Percentiles rank a stretch among this genome's conserved stretches.
Evolutionary conservation across 2,329 filamentous ascomycete species (phyloP).

Genomic region (Diaporthe sp.): DNA sequence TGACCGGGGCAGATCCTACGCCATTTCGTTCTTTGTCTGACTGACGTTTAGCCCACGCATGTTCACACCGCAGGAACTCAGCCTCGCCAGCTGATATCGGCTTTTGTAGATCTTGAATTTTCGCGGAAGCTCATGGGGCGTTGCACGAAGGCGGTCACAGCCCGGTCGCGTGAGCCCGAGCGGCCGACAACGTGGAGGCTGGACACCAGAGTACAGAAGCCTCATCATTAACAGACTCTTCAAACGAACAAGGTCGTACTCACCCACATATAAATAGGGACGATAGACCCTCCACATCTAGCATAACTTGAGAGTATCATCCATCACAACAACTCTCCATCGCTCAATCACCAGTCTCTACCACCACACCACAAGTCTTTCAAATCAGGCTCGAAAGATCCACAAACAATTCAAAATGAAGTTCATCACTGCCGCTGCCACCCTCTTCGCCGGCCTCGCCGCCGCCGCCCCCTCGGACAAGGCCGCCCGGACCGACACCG

Average conservation of each 20-base stretch:
- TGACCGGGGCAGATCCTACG: background rate
- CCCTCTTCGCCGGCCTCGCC: conserved; percentile 35
- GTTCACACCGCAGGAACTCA: conserved; percentile 2
- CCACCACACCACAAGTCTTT: background rate
- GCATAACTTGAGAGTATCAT: conserved; percentile 4
- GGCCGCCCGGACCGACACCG: conserved; percentile 21
- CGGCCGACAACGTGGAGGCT: conserved; percentile 19
- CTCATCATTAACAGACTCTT: background rate
- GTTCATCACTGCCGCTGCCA: conserved; percentile 29
- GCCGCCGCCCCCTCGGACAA: conserved; percentile 30
- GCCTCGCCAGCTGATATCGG: conserved; percentile 4
- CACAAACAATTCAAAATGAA: conserved; percentile 29
- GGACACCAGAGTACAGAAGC: conserved; percentile 11
- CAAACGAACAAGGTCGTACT: background rate
- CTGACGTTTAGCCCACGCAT: background rate
- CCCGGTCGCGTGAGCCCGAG: conserved; percentile 11
- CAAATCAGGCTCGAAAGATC: background rate
- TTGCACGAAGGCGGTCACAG: conserved; percentile 29
- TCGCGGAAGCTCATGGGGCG: conserved; percentile 5
- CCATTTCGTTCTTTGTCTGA: conserved; percentile 5
- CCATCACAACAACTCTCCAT: conserved; percentile 11
- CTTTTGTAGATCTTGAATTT: background rate
- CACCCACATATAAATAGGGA: conserved; percentile 20
- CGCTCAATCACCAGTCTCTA: background rate
- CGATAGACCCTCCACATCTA: background rate